phyloP scores from a whole-genome alignment of 768 basidiomycete species.

The Podaxis sp. region DNA sequence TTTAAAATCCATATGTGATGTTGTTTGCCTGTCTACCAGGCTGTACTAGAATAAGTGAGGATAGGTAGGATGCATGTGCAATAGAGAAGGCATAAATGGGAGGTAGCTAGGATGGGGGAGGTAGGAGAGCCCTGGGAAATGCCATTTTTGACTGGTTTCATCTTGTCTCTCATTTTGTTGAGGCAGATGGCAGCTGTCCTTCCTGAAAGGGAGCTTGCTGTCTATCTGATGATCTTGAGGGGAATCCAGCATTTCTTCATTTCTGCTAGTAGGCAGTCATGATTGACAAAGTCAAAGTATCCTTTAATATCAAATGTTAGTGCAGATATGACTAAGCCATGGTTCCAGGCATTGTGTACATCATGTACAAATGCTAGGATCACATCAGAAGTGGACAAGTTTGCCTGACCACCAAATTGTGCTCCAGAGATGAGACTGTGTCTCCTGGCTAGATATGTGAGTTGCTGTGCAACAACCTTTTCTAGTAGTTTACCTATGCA shows the following conservation, averaged over 20 bases:
- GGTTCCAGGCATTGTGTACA: constrained; percentile 21
- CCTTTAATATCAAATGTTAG: constrained; percentile 27
- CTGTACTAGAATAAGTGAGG: constrained; percentile 27
- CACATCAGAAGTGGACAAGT: constrained; percentile 19
- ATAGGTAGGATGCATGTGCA: constrained; percentile 25
- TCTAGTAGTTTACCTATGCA: constrained; percentile 30
- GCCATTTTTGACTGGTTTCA: constrained; percentile 5
- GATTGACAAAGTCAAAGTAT: constrained; percentile 24
- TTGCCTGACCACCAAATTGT: constrained; percentile 21
- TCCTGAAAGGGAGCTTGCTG: constrained; percentile 9
- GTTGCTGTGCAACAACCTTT: constrained; percentile 19
- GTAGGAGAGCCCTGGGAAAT: no score
- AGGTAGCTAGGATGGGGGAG: constrained; percentile 19
- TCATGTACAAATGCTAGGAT: constrained; percentile 21
- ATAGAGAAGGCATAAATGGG: constrained; percentile 26
- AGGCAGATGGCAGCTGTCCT: constrained; percentile 18
- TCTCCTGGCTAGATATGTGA: constrained; percentile 19
- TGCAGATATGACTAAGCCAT: constrained; percentile 11
- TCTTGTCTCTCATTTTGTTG: constrained; percentile 16
- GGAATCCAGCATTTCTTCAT: constrained; percentile 18
- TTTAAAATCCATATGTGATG: constrained; percentile 19
- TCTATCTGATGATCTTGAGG: constrained; percentile 16
- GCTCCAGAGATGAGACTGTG: constrained; percentile 20
- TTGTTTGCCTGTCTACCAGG: constrained; percentile 27
- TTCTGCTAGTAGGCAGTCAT: constrained; percentile 19